Percentiles rank a stretch among this genome's conserved stretches.
phyloP scores from a whole-genome alignment of 148 eudicot species.

The Fagopyrum tataricum region DNA sequence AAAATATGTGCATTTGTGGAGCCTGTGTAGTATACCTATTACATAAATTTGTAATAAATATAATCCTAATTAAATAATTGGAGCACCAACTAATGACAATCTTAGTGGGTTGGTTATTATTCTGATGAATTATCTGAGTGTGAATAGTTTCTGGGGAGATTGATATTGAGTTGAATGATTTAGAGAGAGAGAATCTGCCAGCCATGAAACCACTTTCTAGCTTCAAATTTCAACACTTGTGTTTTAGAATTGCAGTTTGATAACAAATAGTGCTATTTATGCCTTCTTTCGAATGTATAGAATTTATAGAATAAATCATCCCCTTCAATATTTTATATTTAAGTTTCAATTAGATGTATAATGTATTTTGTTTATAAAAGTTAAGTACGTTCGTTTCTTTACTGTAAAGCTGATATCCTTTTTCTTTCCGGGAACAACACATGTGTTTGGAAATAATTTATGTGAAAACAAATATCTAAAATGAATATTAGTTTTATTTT shows the following conservation, averaged over 20 bases:
- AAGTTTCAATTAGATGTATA: too few relatives aligned
- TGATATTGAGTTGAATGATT: not conserved
- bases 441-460: too few relatives aligned
- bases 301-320: not conserved
- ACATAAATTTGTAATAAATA: not conserved
- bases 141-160: constrained; percentile 1
- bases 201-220: constrained; percentile 12
- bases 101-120: constrained; percentile 13
- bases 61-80: not conserved
- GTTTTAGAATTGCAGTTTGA: not conserved
- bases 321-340: too few relatives aligned
- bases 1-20: too few relatives aligned
- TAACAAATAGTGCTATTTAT: not conserved
- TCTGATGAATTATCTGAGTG: constrained; percentile 2
- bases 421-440: too few relatives aligned
- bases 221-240: not conserved
- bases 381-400: too few relatives aligned
- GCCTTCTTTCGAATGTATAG: not conserved
- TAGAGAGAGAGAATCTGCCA: constrained; percentile 11
- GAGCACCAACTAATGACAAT: constrained; percentile 7
- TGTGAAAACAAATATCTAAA: too few relatives aligned
- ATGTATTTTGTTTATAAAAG: too few relatives aligned
- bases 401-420: too few relatives aligned
- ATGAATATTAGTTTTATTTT: too few relatives aligned
- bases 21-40: not conserved